Evolutionary conservation across 176 grass and related monocot genomes (phyloP), one percentile per base, ranked within the genome.

Genomic region (sorghum (Sorghum bicolor)): DNA sequence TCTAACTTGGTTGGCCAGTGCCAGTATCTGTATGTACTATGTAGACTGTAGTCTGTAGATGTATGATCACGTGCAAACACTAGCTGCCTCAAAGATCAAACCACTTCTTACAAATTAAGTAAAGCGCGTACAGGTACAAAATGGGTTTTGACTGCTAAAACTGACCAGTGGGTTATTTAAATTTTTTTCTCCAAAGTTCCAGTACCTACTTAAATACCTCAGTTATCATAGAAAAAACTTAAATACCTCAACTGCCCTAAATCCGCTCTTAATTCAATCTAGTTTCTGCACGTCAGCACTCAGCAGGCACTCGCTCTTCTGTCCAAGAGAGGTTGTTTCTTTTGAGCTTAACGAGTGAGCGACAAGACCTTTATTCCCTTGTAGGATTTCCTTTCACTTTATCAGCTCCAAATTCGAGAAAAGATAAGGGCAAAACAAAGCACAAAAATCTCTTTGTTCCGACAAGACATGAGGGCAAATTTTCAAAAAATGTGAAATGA

Each of bases 351-450:
- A 16, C 38, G 20, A 41, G 41, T 19, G 14, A 39, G 9, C 31
- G 8, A 43, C 22, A 72, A 41, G 26, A 72, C 33, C 33, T 79
- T 67, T 79, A 65, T 45, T 83, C 12, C 57, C 44, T 78, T 28
- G 20, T 40, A 34, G 26, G 34, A 87, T 55, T 39, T 48, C 85
- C 32, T 67, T 84, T 79, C 52, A 16, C 67, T 60, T 79, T 84
- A 44, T 14, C 25, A 6, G 13, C 19, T 79, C 74, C 43, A 43
- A 70, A 72, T 52, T 63, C n/a, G 0, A 83, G 43, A 65, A 72
- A 78, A 72, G 39, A 64, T 19, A 45, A 52, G 73, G 1, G 8
- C 34, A 2, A 14, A 31, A 30, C 9, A 82, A 47, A n/a, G 22
- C 19, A 66, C 8, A 0, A 25, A 25, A 53, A 39, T 15, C 57